Conservation (phyloP, 352 stramenopile genomes). For the Pythium insidiosum region DNA sequence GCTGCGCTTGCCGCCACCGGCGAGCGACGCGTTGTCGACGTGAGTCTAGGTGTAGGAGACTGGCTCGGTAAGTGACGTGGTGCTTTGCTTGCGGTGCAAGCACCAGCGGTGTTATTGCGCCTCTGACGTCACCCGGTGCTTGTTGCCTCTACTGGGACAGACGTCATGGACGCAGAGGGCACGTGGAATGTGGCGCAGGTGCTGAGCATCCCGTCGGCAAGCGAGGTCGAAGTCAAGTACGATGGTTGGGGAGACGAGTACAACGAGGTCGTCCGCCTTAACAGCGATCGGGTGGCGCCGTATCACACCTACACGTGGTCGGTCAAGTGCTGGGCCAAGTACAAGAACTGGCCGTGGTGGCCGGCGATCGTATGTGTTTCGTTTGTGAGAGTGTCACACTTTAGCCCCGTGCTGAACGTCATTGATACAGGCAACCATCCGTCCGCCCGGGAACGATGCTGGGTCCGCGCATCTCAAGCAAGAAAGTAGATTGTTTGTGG, state of each 20-base stretch:
- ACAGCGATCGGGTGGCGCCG: slow-evolving; percentile 52
- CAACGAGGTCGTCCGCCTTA: slow-evolving; percentile 47
- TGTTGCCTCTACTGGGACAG: slow-evolving; percentile 11
- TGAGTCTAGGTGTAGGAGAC: slow-evolving; percentile 18
- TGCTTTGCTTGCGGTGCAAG: neutral
- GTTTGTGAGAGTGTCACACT: neutral
- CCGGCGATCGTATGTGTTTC: slow-evolving; percentile 43
- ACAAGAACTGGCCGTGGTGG: slow-evolving; percentile 73
- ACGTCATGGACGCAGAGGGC: slow-evolving; percentile 52
- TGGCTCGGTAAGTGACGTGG: slow-evolving; percentile 27
- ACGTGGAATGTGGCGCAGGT: slow-evolving; percentile 65
- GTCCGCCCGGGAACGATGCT: slow-evolving; percentile 30
- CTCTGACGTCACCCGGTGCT: too few species aligned
- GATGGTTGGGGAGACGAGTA: slow-evolving; percentile 53
- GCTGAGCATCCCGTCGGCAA: slow-evolving; percentile 11
- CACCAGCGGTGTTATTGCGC: too few species aligned
- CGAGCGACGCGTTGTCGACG: slow-evolving; percentile 4
- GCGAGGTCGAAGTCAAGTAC: slow-evolving; percentile 52
- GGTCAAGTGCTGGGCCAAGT: slow-evolving; percentile 79
- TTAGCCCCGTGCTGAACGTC: neutral
- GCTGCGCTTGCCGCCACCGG: neutral
- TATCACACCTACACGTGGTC: slow-evolving; percentile 74
- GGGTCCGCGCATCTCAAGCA: slow-evolving; percentile 26
- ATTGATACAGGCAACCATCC: slow-evolving; percentile 46
- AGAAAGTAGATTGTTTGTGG: slow-evolving; percentile 38